Conservation (phyloP, 2,329 filamentous ascomycete species). For the Celoporthe dispersa region DNA sequence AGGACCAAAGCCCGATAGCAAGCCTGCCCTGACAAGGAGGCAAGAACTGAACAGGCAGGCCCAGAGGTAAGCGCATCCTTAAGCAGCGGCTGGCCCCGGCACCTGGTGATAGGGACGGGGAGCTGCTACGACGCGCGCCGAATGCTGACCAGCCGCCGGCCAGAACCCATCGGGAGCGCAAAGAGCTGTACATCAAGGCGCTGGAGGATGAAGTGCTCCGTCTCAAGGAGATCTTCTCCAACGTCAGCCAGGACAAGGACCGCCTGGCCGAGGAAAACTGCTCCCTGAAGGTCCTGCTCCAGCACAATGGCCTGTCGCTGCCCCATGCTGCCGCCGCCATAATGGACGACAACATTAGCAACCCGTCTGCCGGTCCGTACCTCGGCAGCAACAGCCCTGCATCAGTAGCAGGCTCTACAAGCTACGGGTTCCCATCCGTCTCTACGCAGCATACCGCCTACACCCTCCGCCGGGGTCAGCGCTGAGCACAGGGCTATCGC, state of each 20-base stretch:
- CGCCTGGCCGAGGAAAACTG: conserved; percentile 78
- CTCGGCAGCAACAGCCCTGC: conserved; percentile 18
- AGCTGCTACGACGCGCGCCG: no score
- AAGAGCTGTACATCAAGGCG: conserved; percentile 93
- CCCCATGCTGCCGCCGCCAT: conserved; percentile 35
- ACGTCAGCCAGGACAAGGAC: conserved; percentile 75
- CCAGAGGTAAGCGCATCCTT: conserved; percentile 87
- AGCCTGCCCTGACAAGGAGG: conserved; percentile 86
- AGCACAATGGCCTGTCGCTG: conserved; percentile 54
- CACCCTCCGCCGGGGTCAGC: conserved; percentile 48
- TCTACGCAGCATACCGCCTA: conserved; percentile 46
- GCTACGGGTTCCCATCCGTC: conserved; percentile 57
- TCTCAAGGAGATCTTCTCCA: conserved; percentile 80
- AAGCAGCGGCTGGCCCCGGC: no score
- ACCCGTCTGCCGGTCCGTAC: conserved; percentile 46
- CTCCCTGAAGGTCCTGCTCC: conserved; percentile 64
- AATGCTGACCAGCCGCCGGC: conserved; percentile 33
- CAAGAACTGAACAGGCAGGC: conserved; percentile 96
- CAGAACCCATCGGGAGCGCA: conserved; percentile 94
- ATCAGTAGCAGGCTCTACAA: conserved; percentile 55
- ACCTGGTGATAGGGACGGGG: no score
- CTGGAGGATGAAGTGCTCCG: conserved; percentile 90
- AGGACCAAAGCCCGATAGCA: conserved; percentile 95
- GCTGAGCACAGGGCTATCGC: conserved; percentile 26
- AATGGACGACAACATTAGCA: conserved; percentile 50